These are phyloP conservation scores for Neofusicoccum kwambonambiense DNA, from an alignment of 2,329 filamentous ascomycete genomes.

Conservation along the genomic window DNA sequence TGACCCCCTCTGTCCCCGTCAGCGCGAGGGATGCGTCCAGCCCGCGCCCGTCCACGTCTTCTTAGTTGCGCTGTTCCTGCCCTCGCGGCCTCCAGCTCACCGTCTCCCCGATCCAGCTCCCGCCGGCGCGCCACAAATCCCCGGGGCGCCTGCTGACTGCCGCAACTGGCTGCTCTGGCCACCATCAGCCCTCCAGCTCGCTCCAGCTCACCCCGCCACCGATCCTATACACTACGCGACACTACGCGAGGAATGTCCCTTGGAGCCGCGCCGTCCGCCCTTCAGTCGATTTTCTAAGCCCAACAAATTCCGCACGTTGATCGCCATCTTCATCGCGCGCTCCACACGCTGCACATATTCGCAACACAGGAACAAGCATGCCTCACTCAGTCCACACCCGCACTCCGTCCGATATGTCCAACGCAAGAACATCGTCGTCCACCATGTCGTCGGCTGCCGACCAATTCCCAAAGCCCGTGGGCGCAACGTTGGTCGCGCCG, in stretches of 20 bases:
- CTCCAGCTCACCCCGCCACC: constrained; percentile 1
- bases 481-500: constrained; percentile 31
- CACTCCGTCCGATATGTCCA: constrained; percentile 34
- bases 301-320: constrained; percentile 10
- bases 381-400: constrained; percentile 36
- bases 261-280: background rate
- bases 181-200: background rate
- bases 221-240: background rate
- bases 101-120: constrained; percentile 4
- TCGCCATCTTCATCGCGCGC: background rate
- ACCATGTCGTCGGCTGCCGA: constrained; percentile 34
- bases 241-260: constrained; percentile 5
- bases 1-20: background rate
- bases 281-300: background rate
- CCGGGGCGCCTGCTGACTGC: background rate
- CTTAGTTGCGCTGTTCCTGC: background rate
- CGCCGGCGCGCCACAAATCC: background rate
- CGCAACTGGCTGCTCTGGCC: constrained; percentile 2
- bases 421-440: constrained; percentile 28
- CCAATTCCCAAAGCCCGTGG: constrained; percentile 36
- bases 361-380: constrained; percentile 25
- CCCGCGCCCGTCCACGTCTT: background rate
- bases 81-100: background rate
- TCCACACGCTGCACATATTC: constrained; percentile 4
- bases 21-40: background rate